Evolutionary conservation across 202 grass and related monocot species (phyloP), one percentile per base, ranked within the genome.

Genomic region (Dendrocalamus latiflorus): DNA sequence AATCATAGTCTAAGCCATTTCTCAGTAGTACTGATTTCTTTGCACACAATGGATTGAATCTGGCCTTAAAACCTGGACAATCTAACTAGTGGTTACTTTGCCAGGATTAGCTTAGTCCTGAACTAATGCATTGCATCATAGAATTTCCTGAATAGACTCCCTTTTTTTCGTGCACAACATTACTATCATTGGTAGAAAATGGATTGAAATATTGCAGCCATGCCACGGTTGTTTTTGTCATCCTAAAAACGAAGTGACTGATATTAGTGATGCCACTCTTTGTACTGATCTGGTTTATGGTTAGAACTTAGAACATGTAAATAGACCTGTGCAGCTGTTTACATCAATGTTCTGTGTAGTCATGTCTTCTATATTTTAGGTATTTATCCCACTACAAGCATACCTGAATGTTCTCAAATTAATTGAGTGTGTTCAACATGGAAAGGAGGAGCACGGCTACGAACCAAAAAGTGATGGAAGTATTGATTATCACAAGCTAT

Each of bases 301-400:
- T 12, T 58, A 58, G 2, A 53, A 53, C 20, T 18, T 44, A 44
- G 44, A 47, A 24, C 22, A 56, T 56, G n/a, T 58, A 58, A 58
- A 25, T 58, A 13, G 4, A 24, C 47, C 33, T 26, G 6, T 49
- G 5, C 17, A 78, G 43, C 6, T 24, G 38, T 58, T 25, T 81
- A 22, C 21, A 56, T 84, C 22, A 74, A 8, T 76, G 18, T 37
- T 74, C 13, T 60, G 9, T 73, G 74, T 69, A 34, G 63, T 43
- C 5, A 21, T 4, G 9, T 70, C 33, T 61, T 59, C 49, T 73
- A 34, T 65, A 33, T 66, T 83, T n/a, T 82, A 98, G 96, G 96
- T 98, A 73, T 95, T 95, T 87, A 95, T 94, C 81, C 83, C 96
- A 4, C 81, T 92, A 28, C 93, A 92, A 83, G 89, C 81, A 20